Conservation (phyloP, 805 yeast species). For the Myxozyma lipomycoides region DNA sequence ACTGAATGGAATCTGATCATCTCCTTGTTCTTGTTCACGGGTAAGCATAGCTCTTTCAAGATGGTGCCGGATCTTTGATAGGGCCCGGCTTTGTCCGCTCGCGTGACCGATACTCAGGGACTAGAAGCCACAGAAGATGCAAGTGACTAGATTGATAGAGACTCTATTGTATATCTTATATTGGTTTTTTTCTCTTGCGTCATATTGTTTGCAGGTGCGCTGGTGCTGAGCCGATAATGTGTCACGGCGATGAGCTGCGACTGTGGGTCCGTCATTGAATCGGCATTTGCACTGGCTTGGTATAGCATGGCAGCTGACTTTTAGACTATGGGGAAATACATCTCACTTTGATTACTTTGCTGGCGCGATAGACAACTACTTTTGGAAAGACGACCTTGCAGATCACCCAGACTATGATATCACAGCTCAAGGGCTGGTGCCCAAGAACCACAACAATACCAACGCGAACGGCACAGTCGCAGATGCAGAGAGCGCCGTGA, state of each 20-base stretch:
- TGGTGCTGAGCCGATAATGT: too few relatives aligned
- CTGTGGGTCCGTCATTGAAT: too few relatives aligned
- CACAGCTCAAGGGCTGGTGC: not conserved
- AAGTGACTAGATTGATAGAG: slow-evolving; percentile 2
- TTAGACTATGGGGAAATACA: slow-evolving; percentile 71
- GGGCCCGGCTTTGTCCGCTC: slow-evolving; percentile 1
- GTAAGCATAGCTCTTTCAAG: slow-evolving; percentile 36
- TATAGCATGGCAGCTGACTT: too few relatives aligned
- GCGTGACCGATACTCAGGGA: slow-evolving; percentile 7
- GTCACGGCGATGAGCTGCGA: too few relatives aligned
- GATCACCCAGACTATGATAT: not conserved
- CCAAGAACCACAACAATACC: not conserved
- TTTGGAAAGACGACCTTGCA: slow-evolving; percentile 31
- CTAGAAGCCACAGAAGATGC: slow-evolving; percentile 1
- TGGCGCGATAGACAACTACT: slow-evolving; percentile 24
- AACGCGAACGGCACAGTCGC: too few relatives aligned
- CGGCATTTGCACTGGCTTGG: too few relatives aligned
- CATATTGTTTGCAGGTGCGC: too few relatives aligned
- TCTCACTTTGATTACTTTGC: slow-evolving; percentile 59
- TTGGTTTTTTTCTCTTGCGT: too few relatives aligned
- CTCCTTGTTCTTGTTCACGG: slow-evolving; percentile 63
- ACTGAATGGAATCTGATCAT: slow-evolving; percentile 39
- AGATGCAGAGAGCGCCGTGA: not conserved
- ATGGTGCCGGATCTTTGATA: slow-evolving; percentile 2
- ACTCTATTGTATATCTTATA: not conserved